Evolutionary conservation across 108 stramenopile species (phyloP).

Genomic region (Cyclotella distinguenda): DNA sequence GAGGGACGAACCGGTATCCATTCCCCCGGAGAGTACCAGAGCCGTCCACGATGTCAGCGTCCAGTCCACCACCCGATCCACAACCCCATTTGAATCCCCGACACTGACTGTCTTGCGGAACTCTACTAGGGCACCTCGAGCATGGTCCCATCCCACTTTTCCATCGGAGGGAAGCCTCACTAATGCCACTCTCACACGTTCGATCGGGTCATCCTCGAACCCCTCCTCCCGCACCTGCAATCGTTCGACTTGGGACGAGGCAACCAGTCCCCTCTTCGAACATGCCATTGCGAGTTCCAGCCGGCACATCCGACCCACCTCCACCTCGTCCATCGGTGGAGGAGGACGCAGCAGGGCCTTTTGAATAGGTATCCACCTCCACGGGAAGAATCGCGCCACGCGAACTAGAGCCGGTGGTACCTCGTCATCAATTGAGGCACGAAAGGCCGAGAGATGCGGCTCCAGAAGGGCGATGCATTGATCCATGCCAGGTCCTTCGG

Average conservation of each 20-base stretch:
- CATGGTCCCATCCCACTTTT: conserved; percentile 27
- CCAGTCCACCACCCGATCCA: conserved; percentile 28
- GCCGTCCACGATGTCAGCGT: conserved; percentile 39
- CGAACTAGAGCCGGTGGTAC: conserved; percentile 28
- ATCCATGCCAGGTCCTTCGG: no score
- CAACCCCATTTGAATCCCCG: background rate
- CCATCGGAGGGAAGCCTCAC: conserved; percentile 30
- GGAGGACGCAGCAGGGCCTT: conserved; percentile 28
- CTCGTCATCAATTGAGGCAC: conserved; percentile 30
- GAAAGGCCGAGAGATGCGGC: no score
- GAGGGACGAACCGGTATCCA: conserved; percentile 6
- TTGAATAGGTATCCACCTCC: conserved; percentile 29
- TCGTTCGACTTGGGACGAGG: conserved; percentile 31
- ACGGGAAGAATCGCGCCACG: conserved; percentile 30
- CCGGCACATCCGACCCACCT: conserved; percentile 21
- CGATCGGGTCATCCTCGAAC: conserved; percentile 18
- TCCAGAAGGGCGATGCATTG: no score
- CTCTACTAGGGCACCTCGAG: conserved; percentile 15
- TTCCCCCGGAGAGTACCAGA: conserved; percentile 24
- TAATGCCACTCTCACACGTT: conserved; percentile 30
- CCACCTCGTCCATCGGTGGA: conserved; percentile 2
- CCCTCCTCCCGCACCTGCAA: background rate
- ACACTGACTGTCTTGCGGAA: conserved; percentile 3
- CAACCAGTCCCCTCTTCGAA: conserved; percentile 21
- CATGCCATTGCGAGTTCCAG: conserved; percentile 27